phyloP scores from a whole-genome alignment of 169 alveolate species.

The Ichthyophthirius multifiliis region DNA sequence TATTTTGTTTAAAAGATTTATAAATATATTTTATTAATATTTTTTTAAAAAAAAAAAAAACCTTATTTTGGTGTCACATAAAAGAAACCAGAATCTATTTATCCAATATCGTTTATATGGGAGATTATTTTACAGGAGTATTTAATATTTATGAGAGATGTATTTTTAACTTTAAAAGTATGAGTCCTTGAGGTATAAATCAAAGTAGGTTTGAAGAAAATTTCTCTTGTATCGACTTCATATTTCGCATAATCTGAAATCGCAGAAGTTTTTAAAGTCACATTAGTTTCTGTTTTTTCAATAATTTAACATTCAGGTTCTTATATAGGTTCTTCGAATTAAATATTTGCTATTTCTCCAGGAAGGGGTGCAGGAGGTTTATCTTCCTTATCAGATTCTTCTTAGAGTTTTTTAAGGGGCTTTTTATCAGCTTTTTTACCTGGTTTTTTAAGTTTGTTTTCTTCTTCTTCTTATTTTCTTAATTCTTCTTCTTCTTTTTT shows the following conservation, averaged over 20 bases:
- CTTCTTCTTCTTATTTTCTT: constrained; percentile 79
- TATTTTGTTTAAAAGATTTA: background rate
- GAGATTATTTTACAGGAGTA: constrained; percentile 72
- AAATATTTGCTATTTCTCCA: constrained; percentile 81
- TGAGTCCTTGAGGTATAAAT: constrained; percentile 88
- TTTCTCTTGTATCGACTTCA: constrained; percentile 74
- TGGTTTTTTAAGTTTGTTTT: constrained; percentile 67
- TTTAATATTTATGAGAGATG: constrained; percentile 82
- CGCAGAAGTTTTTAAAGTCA: constrained; percentile 78
- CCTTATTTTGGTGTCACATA: constrained; percentile 39
- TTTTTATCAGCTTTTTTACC: constrained; percentile 74
- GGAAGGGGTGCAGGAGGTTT: constrained; percentile 35
- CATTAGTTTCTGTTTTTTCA: constrained; percentile 73
- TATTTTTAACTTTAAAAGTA: constrained; percentile 81
- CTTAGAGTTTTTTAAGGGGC: constrained; percentile 53
- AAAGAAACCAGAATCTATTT: constrained; percentile 48
- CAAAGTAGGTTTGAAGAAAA: constrained; percentile 88
- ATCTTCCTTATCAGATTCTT: constrained; percentile 39
- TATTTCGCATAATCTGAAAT: constrained; percentile 87
- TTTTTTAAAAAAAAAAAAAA: constrained; percentile 3
- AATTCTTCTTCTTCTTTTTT: constrained; percentile 79
- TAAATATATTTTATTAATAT: too few relatives aligned
- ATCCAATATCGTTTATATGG: constrained; percentile 30
- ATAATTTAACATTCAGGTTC: constrained; percentile 77
- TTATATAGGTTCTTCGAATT: constrained; percentile 68